Evolutionary conservation across 2,329 filamentous ascomycete species (phyloP).

Genomic region (Calonectria ilicicola): DNA sequence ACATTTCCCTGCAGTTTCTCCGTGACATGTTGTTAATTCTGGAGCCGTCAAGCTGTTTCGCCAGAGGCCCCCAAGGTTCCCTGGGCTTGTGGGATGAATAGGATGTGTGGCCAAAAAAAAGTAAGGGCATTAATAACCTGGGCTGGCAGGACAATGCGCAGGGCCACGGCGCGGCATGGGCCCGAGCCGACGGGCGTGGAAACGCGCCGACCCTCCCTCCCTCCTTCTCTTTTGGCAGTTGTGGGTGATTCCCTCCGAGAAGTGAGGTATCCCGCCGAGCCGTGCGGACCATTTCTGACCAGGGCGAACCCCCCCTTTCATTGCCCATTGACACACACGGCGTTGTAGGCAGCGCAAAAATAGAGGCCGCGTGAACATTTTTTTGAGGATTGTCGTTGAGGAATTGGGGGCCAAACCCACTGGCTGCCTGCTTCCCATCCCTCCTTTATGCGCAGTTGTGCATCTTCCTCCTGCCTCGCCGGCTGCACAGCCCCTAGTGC

Average conservation of each 20-base stretch:
- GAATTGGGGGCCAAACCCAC: conserved; percentile 21
- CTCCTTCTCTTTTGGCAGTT: neutral
- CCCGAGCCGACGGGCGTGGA: conserved; percentile 28
- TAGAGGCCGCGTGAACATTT: conserved; percentile 8
- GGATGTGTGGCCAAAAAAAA: conserved; percentile 32
- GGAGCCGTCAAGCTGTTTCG: conserved; percentile 33
- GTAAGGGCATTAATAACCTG: conserved; percentile 34
- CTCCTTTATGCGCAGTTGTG: conserved; percentile 7
- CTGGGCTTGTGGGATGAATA: conserved; percentile 28
- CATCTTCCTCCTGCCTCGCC: conserved; percentile 16
- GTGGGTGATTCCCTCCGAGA: neutral
- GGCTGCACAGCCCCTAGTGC: conserved; percentile 20
- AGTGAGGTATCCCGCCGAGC: neutral
- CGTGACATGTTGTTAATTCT: conserved; percentile 17
- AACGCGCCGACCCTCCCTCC: conserved; percentile 21
- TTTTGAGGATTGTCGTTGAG: conserved; percentile 2
- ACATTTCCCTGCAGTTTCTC: conserved; percentile 15
- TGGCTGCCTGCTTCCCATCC: conserved; percentile 18
- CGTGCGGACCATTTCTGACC: conserved; percentile 14
- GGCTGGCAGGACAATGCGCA: conserved; percentile 22
- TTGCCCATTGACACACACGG: conserved; percentile 2
- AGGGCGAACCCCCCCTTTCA: conserved; percentile 21
- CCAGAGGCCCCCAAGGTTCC: conserved; percentile 32
- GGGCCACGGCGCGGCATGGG: conserved; percentile 14
- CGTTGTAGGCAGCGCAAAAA: neutral